Conservation (phyloP, 495 filamentous ascomycete genomes). For the Xylaria intraflava region DNA sequence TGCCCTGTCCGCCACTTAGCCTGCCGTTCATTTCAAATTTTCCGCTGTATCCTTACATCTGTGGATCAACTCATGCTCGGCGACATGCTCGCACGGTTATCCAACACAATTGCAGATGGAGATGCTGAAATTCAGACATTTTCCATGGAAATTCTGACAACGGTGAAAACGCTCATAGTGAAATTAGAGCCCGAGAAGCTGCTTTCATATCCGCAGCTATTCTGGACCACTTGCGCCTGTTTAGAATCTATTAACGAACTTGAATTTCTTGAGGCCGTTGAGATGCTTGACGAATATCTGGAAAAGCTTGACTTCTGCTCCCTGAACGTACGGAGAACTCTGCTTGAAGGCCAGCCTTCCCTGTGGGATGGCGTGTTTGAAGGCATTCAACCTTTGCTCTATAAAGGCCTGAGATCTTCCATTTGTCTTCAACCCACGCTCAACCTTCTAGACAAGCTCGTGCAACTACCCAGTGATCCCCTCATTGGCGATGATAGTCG, state of each 20-base stretch:
- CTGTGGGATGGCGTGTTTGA: constrained; percentile 90
- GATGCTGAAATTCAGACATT: constrained; percentile 88
- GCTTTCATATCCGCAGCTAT: constrained; percentile 82
- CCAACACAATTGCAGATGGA: constrained; percentile 92
- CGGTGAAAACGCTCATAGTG: constrained; percentile 79
- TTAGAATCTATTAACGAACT: constrained; percentile 91
- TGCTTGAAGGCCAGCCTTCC: constrained; percentile 71
- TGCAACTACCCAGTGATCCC: constrained; percentile 68
- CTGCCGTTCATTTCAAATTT: constrained; percentile 95
- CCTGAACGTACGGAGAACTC: constrained; percentile 54
- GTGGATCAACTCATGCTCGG: constrained; percentile 89
- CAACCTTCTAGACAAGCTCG: constrained; percentile 68
- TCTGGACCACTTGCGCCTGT: constrained; percentile 96
- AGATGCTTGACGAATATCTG: constrained; percentile 85
- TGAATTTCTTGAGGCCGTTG: constrained; percentile 84
- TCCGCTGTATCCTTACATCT: constrained; percentile 83
- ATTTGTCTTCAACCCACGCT: constrained; percentile 69
- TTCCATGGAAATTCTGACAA: constrained; percentile 95
- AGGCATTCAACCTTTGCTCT: constrained; percentile 75
- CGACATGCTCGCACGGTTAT: constrained; percentile 89
- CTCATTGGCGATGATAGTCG: constrained; percentile 77
- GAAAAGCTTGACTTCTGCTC: constrained; percentile 76
- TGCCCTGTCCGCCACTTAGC: constrained; percentile 95
- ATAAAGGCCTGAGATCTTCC: constrained; percentile 89
- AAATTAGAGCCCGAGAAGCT: constrained; percentile 75